Base-by-base conservation (phyloP, 805 yeast species). In the Candida quercuum region DNA sequence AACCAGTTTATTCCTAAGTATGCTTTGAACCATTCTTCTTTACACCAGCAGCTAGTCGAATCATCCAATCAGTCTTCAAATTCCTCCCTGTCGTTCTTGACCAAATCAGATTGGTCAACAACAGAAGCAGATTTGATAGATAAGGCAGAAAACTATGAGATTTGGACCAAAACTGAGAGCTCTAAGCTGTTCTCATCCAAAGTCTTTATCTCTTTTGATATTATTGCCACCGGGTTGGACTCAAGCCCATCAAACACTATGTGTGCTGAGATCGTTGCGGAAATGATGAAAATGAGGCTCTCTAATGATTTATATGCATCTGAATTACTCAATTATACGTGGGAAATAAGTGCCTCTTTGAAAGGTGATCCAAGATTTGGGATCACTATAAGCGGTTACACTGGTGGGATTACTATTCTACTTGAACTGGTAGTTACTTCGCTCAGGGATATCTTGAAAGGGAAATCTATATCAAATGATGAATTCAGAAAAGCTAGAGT, bases 361-460 rank as follows among this genome's bases (percentile, higher is more conserved):
- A 72, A 72, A 44, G 80, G 84, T 5, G 75, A 70, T 36, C 66
- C 70, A 1, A 71, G 80, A 6, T 51, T 83, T 6, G 56, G 70
- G 0, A 47, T 82, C n/a, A 71, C 70, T 4, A 52, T 78, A 1
- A 59, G 71, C 20, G 91, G 93, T 0, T 70, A 71, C n/a, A 48
- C 54, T 0, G 56, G 57, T 21, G 71, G 74, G 2, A 57, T 72
- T 5, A 36, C 42, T 3, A 41, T 42, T 3, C 54, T 77, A 3
- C 37, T 76, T 4, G 37, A 46, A 5, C 39, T 47, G 1, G 54
- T 78, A 0, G 37, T 68, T 5, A 39, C 40, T 2, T 63, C 59
- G 21, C 40, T 75, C 6, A 46, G 48, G n/a, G 23, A 37, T 1
- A 35, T 64, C 1, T 37, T 57, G 3, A 25, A 19, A 0, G 34